phyloP scores from a whole-genome alignment of 805 yeast species.

The Nakazawaea siamensis region DNA sequence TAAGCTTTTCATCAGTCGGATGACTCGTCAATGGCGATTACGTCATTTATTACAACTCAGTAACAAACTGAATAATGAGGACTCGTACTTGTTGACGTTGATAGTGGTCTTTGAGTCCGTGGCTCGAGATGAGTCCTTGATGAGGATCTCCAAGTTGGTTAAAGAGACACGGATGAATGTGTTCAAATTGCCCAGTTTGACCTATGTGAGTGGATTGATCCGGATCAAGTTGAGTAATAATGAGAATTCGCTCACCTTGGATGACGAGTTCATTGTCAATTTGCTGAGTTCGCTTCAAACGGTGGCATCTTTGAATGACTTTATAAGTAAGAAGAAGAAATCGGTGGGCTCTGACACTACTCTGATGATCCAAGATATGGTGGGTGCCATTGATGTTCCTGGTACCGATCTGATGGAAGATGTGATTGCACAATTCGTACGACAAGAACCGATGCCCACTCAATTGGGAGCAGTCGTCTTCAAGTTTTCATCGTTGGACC shows the following conservation, averaged over 20 bases:
- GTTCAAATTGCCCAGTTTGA: conserved; percentile 6
- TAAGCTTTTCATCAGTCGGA: not conserved
- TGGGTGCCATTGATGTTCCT: not conserved
- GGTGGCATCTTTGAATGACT: conserved; percentile 1
- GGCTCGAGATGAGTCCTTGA: not conserved
- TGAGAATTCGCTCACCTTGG: conserved; percentile 1
- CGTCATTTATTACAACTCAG: conserved; percentile 2
- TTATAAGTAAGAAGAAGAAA: not conserved
- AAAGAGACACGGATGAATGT: conserved; percentile 1
- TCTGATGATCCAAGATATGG: not conserved
- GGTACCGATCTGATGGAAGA: not conserved
- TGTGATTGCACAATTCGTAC: not conserved
- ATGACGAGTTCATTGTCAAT: conserved; percentile 5
- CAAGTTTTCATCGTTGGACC: conserved; percentile 4
- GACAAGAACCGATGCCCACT: not conserved
- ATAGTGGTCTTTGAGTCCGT: conserved; percentile 1
- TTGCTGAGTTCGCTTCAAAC: conserved; percentile 4
- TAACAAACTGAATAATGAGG: conserved; percentile 1
- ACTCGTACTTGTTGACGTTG: conserved; percentile 6
- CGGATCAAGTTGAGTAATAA: not conserved
- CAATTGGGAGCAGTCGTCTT: conserved; percentile 8
- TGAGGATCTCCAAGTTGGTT: conserved; percentile 1
- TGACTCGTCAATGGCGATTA: conserved; percentile 7
- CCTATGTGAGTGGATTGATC: conserved; percentile 1
- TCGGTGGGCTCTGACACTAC: not conserved